These are phyloP conservation scores for Sporisorium iseilematis-ciliati DNA, from an alignment of 1,284 basidiomycete genomes.

Conservation along the genomic window DNA sequence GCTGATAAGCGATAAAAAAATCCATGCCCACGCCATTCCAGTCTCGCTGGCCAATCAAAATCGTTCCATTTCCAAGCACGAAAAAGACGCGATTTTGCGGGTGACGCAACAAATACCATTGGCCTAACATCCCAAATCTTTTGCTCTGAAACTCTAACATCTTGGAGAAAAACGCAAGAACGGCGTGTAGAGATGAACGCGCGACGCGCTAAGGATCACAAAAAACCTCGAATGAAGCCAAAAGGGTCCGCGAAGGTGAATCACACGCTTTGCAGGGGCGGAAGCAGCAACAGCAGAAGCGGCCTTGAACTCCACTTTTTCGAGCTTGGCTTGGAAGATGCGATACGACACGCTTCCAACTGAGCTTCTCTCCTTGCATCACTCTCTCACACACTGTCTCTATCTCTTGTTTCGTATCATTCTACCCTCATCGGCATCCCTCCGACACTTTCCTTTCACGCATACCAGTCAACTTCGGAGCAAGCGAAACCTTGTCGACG, in stretches of 20 bases:
- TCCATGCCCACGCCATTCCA: not conserved
- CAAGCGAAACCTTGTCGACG: not conserved
- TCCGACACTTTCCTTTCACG: not conserved
- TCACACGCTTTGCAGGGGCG: too few relatives aligned
- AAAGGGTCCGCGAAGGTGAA: constrained; percentile 15
- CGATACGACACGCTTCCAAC: not conserved
- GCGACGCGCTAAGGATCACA: constrained; percentile 27
- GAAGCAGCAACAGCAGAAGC: too few relatives aligned
- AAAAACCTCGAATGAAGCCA: not conserved
- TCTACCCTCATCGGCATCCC: not conserved
- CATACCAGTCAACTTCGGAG: not conserved
- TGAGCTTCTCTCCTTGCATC: constrained; percentile 7
- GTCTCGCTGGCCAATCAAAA: constrained; percentile 33
- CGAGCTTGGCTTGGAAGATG: not conserved
- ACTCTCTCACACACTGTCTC: not conserved
- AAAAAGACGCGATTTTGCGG: not conserved
- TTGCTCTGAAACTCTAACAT: constrained; percentile 5
- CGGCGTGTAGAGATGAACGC: constrained; percentile 15
- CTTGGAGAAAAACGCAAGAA: not conserved
- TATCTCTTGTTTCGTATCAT: not conserved
- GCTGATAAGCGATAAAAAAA: constrained; percentile 10
- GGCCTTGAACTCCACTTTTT: constrained; percentile 16
- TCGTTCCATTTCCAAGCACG: constrained; percentile 26
- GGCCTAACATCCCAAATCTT: not conserved
- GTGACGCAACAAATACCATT: not conserved